Base-by-base conservation (phyloP, 2,329 filamentous ascomycete species). In the Didymella pomorum region DNA sequence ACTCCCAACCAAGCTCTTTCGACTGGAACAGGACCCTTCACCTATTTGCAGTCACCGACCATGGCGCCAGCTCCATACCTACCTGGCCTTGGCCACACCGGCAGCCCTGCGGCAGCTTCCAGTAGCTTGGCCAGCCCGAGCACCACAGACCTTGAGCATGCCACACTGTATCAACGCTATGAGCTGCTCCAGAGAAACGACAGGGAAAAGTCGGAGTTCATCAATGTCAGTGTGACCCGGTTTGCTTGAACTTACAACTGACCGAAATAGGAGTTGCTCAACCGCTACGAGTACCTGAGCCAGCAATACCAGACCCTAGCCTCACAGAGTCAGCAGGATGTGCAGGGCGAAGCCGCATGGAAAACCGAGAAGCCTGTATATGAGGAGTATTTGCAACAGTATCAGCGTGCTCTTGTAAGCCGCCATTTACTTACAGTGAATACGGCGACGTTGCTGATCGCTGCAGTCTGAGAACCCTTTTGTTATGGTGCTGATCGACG, bases 401-500 rank as follows among this genome's bases (percentile, higher is more conserved):
- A 71, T 44, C 58, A 71, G 37, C 64, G 60, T n/a, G 62, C 67
- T 45, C 60, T 77, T 53, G 74, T 75, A 64, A 33, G 29, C 18
- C 16, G 16, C 4, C 8, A 43, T n/a, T 25, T 23, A n/a, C 11
- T 11, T n/a, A n/a, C 16, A n/a, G 16, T n/a, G 14, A 18, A 1
- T 3, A 8, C 7, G 14, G 3, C 16, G 8, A 31, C 23, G 25
- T 35, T 16, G 8, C 61, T 60, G 3, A 65, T n/a, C 16, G 44
- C n/a, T 8, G 18, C 31, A 60, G 58, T 49, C 56, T 18, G 64
- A 64, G 3, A 82, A 86, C 71, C 80, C 83, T 4, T 86, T 83
- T 63, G 76, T 86, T 39, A 71, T 84, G 16, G 77, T 84, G 29
- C 75, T 87, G 33, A 77, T 87, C 47, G 84, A 87, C 64, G 84